Conservation (phyloP, 371 early-diverging fungal species). For the Neoconidiobolus thromboides region DNA sequence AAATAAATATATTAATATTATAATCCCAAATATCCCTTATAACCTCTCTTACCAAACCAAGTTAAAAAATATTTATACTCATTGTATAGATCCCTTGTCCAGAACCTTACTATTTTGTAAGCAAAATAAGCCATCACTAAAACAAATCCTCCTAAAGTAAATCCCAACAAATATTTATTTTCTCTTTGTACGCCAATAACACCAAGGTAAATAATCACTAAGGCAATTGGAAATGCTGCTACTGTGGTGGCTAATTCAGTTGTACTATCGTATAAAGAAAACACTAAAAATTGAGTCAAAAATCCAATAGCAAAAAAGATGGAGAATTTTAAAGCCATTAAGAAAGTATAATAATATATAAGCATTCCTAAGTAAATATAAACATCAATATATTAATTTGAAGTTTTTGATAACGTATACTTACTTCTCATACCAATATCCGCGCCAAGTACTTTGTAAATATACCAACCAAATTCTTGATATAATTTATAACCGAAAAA, state of each 20-base stretch:
- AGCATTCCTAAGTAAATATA: constrained; percentile 42
- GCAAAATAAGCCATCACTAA: constrained; percentile 61
- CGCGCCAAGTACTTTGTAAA: constrained; percentile 86
- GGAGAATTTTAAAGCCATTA: constrained; percentile 73
- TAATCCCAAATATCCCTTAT: background rate
- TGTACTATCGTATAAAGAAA: constrained; percentile 33
- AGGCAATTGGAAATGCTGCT: constrained; percentile 46
- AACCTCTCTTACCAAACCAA: constrained; percentile 46
- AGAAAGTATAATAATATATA: constrained; percentile 65
- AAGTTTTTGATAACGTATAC: background rate
- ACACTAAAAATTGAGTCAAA: constrained; percentile 64
- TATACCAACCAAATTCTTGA: constrained; percentile 82
- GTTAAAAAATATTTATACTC: constrained; percentile 57
- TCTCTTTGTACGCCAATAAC: constrained; percentile 57
- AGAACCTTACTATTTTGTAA: constrained; percentile 69
- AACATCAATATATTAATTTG: background rate
- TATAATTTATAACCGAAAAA: constrained; percentile 30
- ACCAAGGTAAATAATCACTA: constrained; percentile 45
- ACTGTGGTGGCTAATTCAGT: constrained; percentile 51
- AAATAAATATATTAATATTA: background rate
- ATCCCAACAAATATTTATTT: constrained; percentile 30
- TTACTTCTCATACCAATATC: constrained; percentile 67
- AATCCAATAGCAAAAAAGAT: constrained; percentile 74
- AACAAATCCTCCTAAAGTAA: constrained; percentile 46
- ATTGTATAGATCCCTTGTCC: constrained; percentile 32